Base-by-base conservation (phyloP, 345 rosid species). In the Moricandia moricandioides region DNA sequence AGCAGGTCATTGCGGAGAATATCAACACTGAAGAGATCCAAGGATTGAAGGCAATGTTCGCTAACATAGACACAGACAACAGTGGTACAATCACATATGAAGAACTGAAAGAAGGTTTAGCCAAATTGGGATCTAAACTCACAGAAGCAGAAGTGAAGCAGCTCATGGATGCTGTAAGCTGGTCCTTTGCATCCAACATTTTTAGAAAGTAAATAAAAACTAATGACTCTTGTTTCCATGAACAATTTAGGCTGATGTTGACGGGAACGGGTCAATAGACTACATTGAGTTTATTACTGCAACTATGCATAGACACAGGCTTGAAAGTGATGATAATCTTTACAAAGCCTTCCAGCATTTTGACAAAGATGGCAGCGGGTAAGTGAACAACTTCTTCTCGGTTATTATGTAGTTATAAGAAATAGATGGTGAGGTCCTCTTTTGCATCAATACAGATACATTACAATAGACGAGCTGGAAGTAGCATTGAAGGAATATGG, bases 91-190 rank as follows among this genome's bases (percentile, higher is more conserved):
- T 93, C 77, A 93, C 96, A 30, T 91, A 86, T 71, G 89, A 91
- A 62, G 97, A 93, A 69, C 77, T 93, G 76, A 89, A 88, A 81
- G 71, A 80, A 33, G 92, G 98, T 61, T 79, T 93, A 81, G 88
- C 92, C 69, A 82, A 86, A 66, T 83, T 89, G 59, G 98, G 94
- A 58, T 91, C 97, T 26, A 89, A 84, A 79, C 96, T 93, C 34
- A 82, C 92, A 0, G 94, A 86, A 84, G 54, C 84, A 13, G 92
- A 93, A 84, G 93, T 91, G 59, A 72, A 83, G 78, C 94, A 89
- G 73, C 96, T 93, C 63, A 89, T 93, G 97, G 97, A 91, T 70
- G 97, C 97, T 71, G 97, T 93, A 82, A 85, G 88, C 73, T 34
- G 11, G 43, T 37, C 43, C 7, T 33, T 33, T 33, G 37, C 8